phyloP scores from a whole-genome alignment of 139 green algal genomes.

The Zygnema circumcarinatum region DNA sequence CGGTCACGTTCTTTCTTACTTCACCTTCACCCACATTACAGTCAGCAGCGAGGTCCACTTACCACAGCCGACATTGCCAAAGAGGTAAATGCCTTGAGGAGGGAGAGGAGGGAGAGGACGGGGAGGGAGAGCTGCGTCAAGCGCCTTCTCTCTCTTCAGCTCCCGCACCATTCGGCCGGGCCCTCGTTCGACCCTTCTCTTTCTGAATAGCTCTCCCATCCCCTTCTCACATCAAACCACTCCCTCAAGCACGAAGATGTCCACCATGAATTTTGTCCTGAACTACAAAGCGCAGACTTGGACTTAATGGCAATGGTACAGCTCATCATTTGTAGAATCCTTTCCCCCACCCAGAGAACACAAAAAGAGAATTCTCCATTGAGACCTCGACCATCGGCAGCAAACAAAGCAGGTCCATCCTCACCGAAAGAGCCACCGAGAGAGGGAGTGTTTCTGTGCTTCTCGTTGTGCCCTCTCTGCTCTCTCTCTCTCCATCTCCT shows the following conservation, averaged over 20 bases:
- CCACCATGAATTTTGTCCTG: too few relatives aligned
- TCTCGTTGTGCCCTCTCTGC: not conserved
- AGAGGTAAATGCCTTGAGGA: conserved; percentile 36
- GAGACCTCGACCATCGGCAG: too few relatives aligned
- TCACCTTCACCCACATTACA: not conserved
- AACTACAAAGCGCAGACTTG: not conserved
- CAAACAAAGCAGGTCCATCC: too few relatives aligned
- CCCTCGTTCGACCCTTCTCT: not conserved
- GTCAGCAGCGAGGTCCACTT: not conserved
- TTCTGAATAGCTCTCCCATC: too few relatives aligned
- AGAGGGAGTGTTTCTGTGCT: not conserved
- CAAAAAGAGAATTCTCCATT: too few relatives aligned
- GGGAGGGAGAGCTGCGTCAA: conserved; percentile 9
- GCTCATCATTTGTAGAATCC: too few relatives aligned
- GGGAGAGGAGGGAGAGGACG: conserved; percentile 9
- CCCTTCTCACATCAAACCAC: too few relatives aligned
- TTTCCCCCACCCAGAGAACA: too few relatives aligned
- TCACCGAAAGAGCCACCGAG: conserved; percentile 15
- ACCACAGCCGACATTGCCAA: conserved; percentile 38
- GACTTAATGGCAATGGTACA: not conserved
- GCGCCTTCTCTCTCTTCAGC: conserved; percentile 28
- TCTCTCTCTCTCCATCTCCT: conserved; percentile 14
- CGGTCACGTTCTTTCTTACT: too few relatives aligned
- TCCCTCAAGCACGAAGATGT: too few relatives aligned
- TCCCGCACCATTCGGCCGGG: conserved; percentile 7